Conservation (phyloP, 108 stramenopile species). For the Cafeteria roenbergensis region DNA sequence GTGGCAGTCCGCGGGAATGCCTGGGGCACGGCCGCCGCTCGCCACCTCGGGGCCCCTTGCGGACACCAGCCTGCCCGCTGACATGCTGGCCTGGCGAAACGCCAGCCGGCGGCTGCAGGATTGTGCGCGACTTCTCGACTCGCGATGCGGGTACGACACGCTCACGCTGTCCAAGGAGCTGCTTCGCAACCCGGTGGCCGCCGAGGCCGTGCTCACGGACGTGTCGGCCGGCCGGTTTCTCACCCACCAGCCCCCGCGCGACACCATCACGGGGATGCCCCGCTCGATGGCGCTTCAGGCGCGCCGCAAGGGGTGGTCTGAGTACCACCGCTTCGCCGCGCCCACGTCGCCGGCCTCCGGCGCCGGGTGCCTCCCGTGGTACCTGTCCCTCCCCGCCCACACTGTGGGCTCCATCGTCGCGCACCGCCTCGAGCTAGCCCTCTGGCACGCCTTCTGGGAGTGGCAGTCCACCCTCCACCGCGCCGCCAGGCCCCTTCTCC, state of each 20-base stretch:
- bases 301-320: not conserved
- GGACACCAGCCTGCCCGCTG: too few species aligned
- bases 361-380: not conserved
- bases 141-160: too few species aligned
- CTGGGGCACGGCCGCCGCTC: too few species aligned
- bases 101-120: too few species aligned
- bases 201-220: not conserved
- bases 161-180: not conserved
- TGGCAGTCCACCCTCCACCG: not conserved
- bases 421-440: not conserved
- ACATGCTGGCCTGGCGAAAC: too few species aligned
- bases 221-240: not conserved
- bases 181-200: not conserved
- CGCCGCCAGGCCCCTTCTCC: too few species aligned
- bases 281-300: not conserved
- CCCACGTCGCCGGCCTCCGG: too few species aligned
- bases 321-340: not conserved
- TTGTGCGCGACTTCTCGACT: too few species aligned
- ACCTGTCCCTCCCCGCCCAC: not conserved
- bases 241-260: not conserved
- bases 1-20: too few species aligned
- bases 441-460: not conserved
- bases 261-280: not conserved
- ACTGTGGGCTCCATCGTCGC: not conserved
- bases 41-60: too few species aligned